Evolutionary conservation across 495 filamentous ascomycete species (phyloP), one percentile per base, ranked within the genome.

Genomic region (Xylaria curta): DNA sequence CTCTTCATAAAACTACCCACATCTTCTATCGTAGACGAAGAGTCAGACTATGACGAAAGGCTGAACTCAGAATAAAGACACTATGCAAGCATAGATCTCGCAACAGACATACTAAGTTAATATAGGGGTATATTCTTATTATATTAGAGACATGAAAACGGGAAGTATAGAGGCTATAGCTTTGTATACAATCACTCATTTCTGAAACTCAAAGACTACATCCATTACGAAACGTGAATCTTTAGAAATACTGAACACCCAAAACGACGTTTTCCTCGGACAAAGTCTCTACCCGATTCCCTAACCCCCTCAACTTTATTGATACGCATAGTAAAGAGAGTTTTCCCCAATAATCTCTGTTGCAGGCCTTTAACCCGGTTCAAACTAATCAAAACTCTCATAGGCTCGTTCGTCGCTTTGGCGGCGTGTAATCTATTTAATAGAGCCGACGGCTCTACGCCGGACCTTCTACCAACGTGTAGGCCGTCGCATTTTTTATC

Each of bases 1-100:
- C 42, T 79, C 19, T 73, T 76, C 44, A 46, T 79, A 33, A 68
- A 53, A 26, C 26, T 71, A 2, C 74, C 75, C 4, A 17, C n/a
- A n/a, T 44, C 54, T 24, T 26, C 61, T n/a, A 40, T 44, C 28
- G 15, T 17, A 15, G 71, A 74, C 26, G 72, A 77, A 68, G 72
- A 73, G 44, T 72, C 72, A 4, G 58, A 70, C 10, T 46, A 24
- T 24, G 24, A 64, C 9, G 59, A 44, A 21, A 26, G 15, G 24
- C 17, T 33, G 40, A 19, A 36, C 33, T 42, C 60, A 1, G 68
- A 64, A 56, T 70, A 19, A 38, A 47, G 26, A 33, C 17, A 15
- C 12, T 19, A 28, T 24, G 2, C 15, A 15, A 17, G 17, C 21
- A 53, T 60, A 47, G 24, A 47, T 17, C 28, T 66, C 9, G 12